Base-by-base conservation (phyloP, 495 filamentous ascomycete genomes). In the Tuber brumale region DNA sequence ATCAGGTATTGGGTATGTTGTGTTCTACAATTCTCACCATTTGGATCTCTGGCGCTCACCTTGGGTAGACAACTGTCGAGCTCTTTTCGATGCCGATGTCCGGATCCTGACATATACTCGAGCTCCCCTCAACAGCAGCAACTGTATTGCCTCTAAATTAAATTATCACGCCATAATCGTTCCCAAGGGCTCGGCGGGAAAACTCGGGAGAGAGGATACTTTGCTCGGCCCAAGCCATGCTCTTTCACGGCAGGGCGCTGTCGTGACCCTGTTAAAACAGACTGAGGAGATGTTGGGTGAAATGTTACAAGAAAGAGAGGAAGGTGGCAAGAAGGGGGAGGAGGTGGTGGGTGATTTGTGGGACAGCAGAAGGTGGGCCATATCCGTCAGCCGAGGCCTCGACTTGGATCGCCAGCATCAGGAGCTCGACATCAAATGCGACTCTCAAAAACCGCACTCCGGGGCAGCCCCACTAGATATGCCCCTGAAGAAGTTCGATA, bases 31-130 rank as follows among this genome's bases (percentile, higher is more conserved):
- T 66, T 66, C 57, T 66, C 27, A 35, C 14, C 16, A 27, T n/a
- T n/a, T 23, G 57, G 27, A 18, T 66, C 27, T 19, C 27, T 66
- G 14, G 14, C 27, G 35, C 57, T 66, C 27, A 66, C 57, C 7
- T 66, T 66, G 27, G 57, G 31, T 35, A 66, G 57, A 66, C 14
- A 66, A 66, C 57, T 66, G 57, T 66, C 57, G 57, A 66, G 57
- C 57, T 31, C 57, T 66, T 14, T 66, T 66, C 57, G 27, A 66
- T 66, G 57, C 31, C 57, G 57, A 66, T 66, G 57, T 66, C 31
- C 27, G 57, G 57, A 66, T 66, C 57, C 27, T 66, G 14, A 66
- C 57, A 66, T 66, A 66, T 66, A 66, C 57, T 35, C 57, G 57
- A 35, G 57, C 57, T 66, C 57, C 57, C 57, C 57, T 31, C 57